These are phyloP conservation scores for Botrytis sinoallii DNA, from an alignment of 2,329 filamentous ascomycete genomes.

Conservation along the genomic window DNA sequence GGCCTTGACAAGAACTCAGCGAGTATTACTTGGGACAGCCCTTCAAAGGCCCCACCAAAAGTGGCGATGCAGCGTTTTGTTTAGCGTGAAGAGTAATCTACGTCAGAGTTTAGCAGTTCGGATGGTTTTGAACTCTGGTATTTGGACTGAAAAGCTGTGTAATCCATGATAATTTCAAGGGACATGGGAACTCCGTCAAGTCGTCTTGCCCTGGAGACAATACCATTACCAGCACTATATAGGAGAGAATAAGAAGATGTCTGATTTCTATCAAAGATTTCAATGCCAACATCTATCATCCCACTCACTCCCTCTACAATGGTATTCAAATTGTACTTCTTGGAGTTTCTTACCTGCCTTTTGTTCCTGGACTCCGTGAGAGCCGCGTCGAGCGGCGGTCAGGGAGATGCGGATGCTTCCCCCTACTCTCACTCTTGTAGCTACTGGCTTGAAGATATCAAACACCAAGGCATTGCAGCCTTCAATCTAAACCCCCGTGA, in stretches of 20 bases:
- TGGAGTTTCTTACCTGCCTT: background rate
- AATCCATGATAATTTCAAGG: too few relatives aligned
- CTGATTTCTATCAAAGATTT: background rate
- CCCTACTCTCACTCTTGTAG: background rate
- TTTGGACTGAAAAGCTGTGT: too few relatives aligned
- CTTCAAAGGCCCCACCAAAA: too few relatives aligned
- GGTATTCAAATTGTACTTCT: background rate
- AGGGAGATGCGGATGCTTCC: background rate
- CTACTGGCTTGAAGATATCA: constrained; percentile 28
- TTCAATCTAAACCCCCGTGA: constrained; percentile 12
- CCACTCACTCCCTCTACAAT: background rate
- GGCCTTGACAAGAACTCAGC: too few relatives aligned
- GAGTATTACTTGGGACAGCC: too few relatives aligned
- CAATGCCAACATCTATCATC: background rate
- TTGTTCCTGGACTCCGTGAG: background rate
- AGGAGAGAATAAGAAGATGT: background rate
- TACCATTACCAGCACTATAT: background rate
- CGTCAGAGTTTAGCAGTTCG: too few relatives aligned
- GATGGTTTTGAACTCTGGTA: too few relatives aligned
- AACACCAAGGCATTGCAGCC: constrained; percentile 25
- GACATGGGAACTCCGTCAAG: background rate
- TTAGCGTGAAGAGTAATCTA: too few relatives aligned
- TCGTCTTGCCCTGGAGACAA: background rate
- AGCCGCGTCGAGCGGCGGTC: background rate
- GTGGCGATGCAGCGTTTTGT: too few relatives aligned